Evolutionary conservation across 2,329 filamentous ascomycete species (phyloP).

Genomic region (Ambrosiella beaveri): DNA sequence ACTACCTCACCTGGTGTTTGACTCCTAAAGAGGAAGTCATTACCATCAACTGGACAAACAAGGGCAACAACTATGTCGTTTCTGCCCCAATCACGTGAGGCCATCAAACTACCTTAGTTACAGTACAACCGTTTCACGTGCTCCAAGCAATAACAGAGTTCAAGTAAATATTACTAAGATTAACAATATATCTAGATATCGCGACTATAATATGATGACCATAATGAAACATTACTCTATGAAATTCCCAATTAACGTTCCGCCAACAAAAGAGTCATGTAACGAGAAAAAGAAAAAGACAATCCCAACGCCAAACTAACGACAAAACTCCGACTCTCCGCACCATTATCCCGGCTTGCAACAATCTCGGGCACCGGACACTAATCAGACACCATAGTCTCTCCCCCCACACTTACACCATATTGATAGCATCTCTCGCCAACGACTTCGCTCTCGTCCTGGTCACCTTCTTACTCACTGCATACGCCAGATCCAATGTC

Average conservation of each 20-base stretch:
- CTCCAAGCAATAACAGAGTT: too few relatives aligned
- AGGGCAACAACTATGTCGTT: too few relatives aligned
- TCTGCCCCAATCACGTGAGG: too few relatives aligned
- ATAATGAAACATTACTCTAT: not conserved
- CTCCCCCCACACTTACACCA: not conserved
- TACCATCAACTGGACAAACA: too few relatives aligned
- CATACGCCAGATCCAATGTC: slow-evolving; percentile 51
- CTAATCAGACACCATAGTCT: not conserved
- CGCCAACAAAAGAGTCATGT: not conserved
- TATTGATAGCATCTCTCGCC: not conserved
- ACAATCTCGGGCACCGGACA: too few relatives aligned
- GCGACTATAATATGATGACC: not conserved
- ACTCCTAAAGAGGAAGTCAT: too few relatives aligned
- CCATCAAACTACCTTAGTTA: too few relatives aligned
- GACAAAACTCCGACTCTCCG: not conserved
- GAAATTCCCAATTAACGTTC: not conserved
- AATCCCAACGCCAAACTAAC: not conserved
- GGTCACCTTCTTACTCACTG: slow-evolving; percentile 52
- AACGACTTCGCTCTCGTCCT: slow-evolving; percentile 17
- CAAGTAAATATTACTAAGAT: not conserved
- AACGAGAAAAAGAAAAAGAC: not conserved
- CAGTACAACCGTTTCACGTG: too few relatives aligned
- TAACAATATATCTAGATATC: not conserved
- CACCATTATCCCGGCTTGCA: not conserved
- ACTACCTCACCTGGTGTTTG: too few relatives aligned